A percentile compares a stretch with the other conserved stretches of the same genome.
These are phyloP conservation scores for Echeveria elegans DNA, from an alignment of 164 flowering plant species.

Conservation along the genomic window DNA sequence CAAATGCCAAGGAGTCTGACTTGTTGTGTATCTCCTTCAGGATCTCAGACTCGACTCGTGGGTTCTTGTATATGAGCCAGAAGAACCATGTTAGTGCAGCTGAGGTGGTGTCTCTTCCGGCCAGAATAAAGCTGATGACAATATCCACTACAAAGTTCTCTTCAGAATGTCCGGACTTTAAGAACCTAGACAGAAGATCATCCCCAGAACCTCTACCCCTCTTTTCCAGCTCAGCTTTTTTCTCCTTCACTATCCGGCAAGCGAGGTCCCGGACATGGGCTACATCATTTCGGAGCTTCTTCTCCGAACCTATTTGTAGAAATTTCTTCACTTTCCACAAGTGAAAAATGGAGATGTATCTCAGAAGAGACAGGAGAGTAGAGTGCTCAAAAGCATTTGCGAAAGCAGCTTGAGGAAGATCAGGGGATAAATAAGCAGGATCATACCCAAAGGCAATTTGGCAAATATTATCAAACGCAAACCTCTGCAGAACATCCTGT, in stretches of 20 bases:
- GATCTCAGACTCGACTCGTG: slow-evolving; percentile 23
- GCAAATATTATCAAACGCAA: slow-evolving; percentile 50
- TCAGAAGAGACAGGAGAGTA: slow-evolving; percentile 12
- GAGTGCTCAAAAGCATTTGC: slow-evolving; percentile 35
- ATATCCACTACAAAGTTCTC: slow-evolving; percentile 28
- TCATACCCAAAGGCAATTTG: slow-evolving; percentile 48
- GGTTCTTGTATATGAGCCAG: slow-evolving; percentile 25
- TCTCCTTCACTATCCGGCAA: slow-evolving; percentile 19
- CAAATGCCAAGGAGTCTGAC: slow-evolving; percentile 12
- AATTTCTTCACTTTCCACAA: slow-evolving; percentile 28
- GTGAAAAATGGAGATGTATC: slow-evolving; percentile 19
- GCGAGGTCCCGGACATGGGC: slow-evolving; percentile 27
- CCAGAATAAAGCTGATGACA: slow-evolving; percentile 36
- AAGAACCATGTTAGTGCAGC: slow-evolving; percentile 44
- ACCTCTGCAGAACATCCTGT: slow-evolving; percentile 46
- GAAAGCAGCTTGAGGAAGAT: slow-evolving; percentile 25
- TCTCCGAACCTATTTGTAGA: slow-evolving; percentile 29
- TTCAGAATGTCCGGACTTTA: slow-evolving; percentile 31
- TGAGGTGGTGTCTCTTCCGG: slow-evolving; percentile 45
- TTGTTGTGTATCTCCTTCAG: slow-evolving; percentile 22
- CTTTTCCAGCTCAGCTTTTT: slow-evolving; percentile 20
- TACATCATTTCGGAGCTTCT: slow-evolving; percentile 16
- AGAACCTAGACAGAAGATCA: slow-evolving; percentile 38
- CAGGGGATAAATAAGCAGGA: slow-evolving; percentile 27
- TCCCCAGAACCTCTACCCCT: neutral